Evolutionary conservation across 2,329 filamentous ascomycete genomes (phyloP).

Genomic region (Phaeosphaeriaceae sp.): DNA sequence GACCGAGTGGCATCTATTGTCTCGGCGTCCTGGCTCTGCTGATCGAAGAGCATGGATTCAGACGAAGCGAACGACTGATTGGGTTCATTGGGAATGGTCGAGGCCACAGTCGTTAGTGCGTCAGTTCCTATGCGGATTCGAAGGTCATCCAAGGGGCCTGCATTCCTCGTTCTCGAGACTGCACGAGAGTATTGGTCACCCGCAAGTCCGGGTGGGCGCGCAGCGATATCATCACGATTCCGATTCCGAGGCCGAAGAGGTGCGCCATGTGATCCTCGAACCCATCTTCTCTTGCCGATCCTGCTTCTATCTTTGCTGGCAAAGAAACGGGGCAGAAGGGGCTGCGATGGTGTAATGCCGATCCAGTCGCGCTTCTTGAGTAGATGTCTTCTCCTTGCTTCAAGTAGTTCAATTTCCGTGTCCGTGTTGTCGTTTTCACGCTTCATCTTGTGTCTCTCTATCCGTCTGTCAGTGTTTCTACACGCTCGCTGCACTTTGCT

Average conservation of each 20-base stretch:
- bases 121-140: constrained; percentile 47
- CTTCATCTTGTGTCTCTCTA: constrained; percentile 5
- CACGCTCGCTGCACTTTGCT: not conserved
- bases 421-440: constrained; percentile 15
- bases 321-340: constrained; percentile 37
- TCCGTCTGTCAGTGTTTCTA: constrained; percentile 8
- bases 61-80: constrained; percentile 30
- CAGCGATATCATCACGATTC: not conserved
- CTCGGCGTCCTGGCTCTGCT: constrained; percentile 23
- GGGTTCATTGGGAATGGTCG: constrained; percentile 16
- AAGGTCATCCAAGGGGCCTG: constrained; percentile 30
- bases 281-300: constrained; percentile 46
- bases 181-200: constrained; percentile 7
- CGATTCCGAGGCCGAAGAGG: constrained; percentile 5
- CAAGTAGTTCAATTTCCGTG: constrained; percentile 28
- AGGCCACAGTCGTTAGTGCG: constrained; percentile 38
- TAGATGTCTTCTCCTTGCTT: constrained; percentile 38
- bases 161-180: constrained; percentile 3
- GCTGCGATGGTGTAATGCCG: constrained; percentile 37
- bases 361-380: constrained; percentile 46
- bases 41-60: constrained; percentile 48
- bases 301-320: constrained; percentile 34
- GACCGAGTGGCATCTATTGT: constrained; percentile 5
- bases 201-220: constrained; percentile 4
- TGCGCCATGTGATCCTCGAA: constrained; percentile 11